A percentile compares a stretch with the other conserved stretches of the same genome.
phyloP scores from a whole-genome alignment of 768 basidiomycete species.

The Tephrocybe rancida region DNA sequence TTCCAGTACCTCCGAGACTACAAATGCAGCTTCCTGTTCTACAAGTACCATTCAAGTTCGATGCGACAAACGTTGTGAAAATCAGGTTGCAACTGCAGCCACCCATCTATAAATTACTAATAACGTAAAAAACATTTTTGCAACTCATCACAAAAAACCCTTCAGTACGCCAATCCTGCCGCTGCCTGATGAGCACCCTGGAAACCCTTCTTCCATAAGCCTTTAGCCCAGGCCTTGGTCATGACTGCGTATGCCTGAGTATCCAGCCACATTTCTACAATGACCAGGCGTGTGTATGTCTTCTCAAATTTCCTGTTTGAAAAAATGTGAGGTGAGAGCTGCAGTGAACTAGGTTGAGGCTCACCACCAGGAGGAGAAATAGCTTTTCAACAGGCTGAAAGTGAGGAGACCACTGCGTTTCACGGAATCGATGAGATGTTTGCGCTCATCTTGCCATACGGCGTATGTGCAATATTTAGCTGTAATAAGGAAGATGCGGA shows the following conservation, averaged over 20 bases:
- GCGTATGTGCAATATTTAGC: conserved; percentile 86
- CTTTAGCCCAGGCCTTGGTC: conserved; percentile 63
- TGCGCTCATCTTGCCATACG: conserved; percentile 73
- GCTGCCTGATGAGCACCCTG: conserved; percentile 72
- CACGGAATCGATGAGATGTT: conserved; percentile 47
- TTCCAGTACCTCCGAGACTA: no score
- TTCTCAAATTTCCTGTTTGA: conserved; percentile 59
- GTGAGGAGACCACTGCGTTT: conserved; percentile 53
- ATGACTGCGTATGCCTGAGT: conserved; percentile 56
- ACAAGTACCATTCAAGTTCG: no score
- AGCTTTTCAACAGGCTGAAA: conserved; percentile 46
- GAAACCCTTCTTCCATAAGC: conserved; percentile 59
- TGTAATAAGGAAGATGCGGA: conserved; percentile 88
- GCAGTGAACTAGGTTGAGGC: conserved; percentile 24
- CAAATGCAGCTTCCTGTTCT: no score
- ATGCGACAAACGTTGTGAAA: no score
- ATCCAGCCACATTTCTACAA: conserved; percentile 69
- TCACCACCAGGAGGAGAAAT: conserved; percentile 71
- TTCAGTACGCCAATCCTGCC: conserved; percentile 54
- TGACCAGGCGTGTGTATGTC: conserved; percentile 48
- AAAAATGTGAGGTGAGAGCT: conserved; percentile 1
- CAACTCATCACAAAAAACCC: background rate
- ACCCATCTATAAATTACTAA: no score
- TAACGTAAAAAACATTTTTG: no score
- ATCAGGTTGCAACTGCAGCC: no score